Conservation (phyloP, 495 filamentous ascomycete genomes). For the Penicillium coffeae region DNA sequence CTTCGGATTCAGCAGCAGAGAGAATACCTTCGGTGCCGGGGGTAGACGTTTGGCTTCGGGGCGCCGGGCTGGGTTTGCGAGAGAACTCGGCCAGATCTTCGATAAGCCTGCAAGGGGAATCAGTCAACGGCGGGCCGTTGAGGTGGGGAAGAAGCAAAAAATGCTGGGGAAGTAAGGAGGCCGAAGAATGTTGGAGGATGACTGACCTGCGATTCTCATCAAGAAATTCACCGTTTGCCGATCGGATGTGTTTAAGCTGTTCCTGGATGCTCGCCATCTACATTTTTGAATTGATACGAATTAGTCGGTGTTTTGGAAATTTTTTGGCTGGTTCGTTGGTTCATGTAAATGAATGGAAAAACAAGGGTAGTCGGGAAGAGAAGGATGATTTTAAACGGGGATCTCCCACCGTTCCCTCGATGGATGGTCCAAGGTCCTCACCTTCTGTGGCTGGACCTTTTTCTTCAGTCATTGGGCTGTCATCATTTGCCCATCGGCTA, state of each 20-base stretch:
- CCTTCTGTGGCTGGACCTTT: constrained; percentile 44
- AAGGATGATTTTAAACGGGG: constrained; percentile 37
- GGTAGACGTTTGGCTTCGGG: constrained; percentile 31
- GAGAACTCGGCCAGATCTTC: constrained; percentile 41
- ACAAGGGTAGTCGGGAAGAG: constrained; percentile 29
- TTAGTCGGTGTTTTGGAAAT: constrained; percentile 21
- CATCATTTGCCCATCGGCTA: constrained; percentile 43
- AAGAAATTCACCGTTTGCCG: constrained; percentile 44
- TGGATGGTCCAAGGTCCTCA: constrained; percentile 53
- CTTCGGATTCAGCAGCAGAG: constrained; percentile 20
- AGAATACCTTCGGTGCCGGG: constrained; percentile 24
- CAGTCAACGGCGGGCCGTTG: neutral
- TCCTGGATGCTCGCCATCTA: constrained; percentile 52
- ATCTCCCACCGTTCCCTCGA: constrained; percentile 53
- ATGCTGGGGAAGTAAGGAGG: constrained; percentile 1
- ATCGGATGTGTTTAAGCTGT: constrained; percentile 49
- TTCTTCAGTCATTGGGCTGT: constrained; percentile 27
- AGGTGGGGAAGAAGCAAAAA: neutral
- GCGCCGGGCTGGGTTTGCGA: constrained; percentile 30
- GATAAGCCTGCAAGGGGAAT: constrained; percentile 30
- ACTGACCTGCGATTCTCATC: constrained; percentile 44
- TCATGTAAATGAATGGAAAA: constrained; percentile 37
- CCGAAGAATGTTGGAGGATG: neutral
- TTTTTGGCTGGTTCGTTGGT: constrained; percentile 9
- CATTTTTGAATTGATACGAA: constrained; percentile 6